Evolutionary conservation across 2,329 filamentous ascomycete species (phyloP), one percentile per base, ranked within the genome.

Genomic region (Aspergillus neotritici): DNA sequence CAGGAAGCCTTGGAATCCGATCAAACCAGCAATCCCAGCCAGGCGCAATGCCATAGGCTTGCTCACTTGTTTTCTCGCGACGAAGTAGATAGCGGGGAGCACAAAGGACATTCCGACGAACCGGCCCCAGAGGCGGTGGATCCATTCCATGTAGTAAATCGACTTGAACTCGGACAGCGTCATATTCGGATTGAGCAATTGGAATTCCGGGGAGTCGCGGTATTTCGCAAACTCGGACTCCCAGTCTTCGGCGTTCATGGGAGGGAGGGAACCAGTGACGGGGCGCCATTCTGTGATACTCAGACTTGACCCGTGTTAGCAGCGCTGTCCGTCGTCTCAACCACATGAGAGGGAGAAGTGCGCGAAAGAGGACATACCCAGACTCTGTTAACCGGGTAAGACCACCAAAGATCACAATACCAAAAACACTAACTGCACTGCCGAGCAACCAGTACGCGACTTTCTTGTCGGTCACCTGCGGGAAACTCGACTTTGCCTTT

Each of bases 141-240:
- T 82, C 93, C 93, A 98, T 74, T 98, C 93, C 93, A 97, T 97
- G 67, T 86, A 98, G 77, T 97, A 98, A 54, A 98, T 98, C 64
- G 93, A 85, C 69, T 97, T 96, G 74, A 97, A 98, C 65, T 98
- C 93, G 46, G 83, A 78, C 44, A 98, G 75, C 28, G 79, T 84
- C 93, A 98, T 98, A 65, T 87, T 80, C 28, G 90, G 85, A 71
- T 98, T 98, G 55, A 98, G 77, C 49, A 89, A 79, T 61, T 86
- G 82, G 72, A 91, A 98, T 68, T 98, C 93, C 49, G 93, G 93
- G 14, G 89, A 95, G 34, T 85, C 80, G 53, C 85, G 84, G 74
- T 98, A 98, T 68, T 94, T 93, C 43, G 82, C 74, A 70, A 97
- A 98, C 61, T 97, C 93, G 52, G 83, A 82, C 56, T 95, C 84